Conservation (phyloP, 2,329 filamentous ascomycete species). For the Cladosporium sp. region DNA sequence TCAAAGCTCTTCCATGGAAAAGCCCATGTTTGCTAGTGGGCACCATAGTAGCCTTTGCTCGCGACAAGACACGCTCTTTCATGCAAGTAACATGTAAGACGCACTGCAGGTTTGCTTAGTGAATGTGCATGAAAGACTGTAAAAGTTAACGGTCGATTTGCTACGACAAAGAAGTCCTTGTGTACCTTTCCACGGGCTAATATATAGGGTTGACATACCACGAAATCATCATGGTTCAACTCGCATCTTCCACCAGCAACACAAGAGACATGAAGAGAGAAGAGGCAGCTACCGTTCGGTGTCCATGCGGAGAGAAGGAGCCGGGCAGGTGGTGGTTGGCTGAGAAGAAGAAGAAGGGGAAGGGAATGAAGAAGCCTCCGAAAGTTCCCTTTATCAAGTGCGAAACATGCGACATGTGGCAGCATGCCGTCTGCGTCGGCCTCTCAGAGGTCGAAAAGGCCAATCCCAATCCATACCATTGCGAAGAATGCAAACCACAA, state of each 20-base stretch:
- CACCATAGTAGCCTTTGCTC: not conserved
- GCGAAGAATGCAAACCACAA: not conserved
- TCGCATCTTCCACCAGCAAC: not conserved
- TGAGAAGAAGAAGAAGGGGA: too few species aligned
- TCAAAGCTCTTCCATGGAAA: not conserved
- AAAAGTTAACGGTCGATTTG: not conserved
- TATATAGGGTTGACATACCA: too few species aligned
- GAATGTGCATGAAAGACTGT: not conserved
- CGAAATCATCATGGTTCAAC: too few species aligned
- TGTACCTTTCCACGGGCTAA: too few species aligned
- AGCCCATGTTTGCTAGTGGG: not conserved
- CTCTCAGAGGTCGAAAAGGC: not conserved
- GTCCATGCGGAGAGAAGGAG: not conserved
- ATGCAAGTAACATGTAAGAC: not conserved
- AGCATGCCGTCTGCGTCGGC: not conserved
- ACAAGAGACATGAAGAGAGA: not conserved
- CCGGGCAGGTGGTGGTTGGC: too few species aligned
- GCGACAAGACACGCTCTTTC: not conserved
- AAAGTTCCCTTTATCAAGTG: not conserved
- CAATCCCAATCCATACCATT: not conserved
- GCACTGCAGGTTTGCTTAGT: not conserved
- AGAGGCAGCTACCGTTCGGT: not conserved
- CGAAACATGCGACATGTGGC: not conserved
- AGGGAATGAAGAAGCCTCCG: too few species aligned
- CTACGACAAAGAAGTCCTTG: not conserved